Base-by-base conservation (phyloP, 768 basidiomycete genomes). In the Leucosporidium creatinivorum region DNA sequence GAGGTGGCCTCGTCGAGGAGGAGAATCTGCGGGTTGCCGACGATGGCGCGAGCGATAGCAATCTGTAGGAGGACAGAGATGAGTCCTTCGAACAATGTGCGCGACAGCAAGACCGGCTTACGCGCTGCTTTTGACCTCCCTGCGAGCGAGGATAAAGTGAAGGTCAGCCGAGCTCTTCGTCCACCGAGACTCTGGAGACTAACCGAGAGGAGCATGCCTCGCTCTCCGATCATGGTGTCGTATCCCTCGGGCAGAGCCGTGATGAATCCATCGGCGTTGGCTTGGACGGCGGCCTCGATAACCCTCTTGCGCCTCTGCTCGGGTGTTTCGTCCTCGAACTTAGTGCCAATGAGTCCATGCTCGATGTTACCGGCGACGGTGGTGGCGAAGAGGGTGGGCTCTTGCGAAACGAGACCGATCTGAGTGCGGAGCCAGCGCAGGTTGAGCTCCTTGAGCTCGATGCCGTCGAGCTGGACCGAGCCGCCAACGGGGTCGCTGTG, bases 181-280 rank as follows among this genome's bases (percentile, higher is more conserved):
- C 33, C 33, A 4, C 33, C 4, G 39, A 6, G 39, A 44, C 2
- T 15, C 2, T 9, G 39, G 8, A 7, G 39, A 44, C 39, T 44
- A 6, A 44, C 39, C 15, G 79, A 80, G 0, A 83, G 75, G 25
- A 83, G 75, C 78, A 81, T 80, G 15, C 81, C 82, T 7, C 81
- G 73, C 72, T 81, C 80, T 23, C 81, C 80, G 33, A 74, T 66
- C 49, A 77, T 73, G 15, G 81, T 82, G 26, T 81, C 79, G 69
- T 82, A 83, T 4, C 81, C 80, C 19, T 79, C 74, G 1, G 81
- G 81, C 3, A 83, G 75, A n/a, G 77, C 74, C 15, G 71, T 62
- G 76, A 83, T 82, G 73, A 83, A 83, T 15, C 77, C 79, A 69
- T 82, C 78, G 9, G 81, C 81, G 68, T 83, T 83, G 56, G 82